Evolutionary conservation across 176 grass and related monocot species (phyloP).

Genomic region (Oropetium thomaeum): DNA sequence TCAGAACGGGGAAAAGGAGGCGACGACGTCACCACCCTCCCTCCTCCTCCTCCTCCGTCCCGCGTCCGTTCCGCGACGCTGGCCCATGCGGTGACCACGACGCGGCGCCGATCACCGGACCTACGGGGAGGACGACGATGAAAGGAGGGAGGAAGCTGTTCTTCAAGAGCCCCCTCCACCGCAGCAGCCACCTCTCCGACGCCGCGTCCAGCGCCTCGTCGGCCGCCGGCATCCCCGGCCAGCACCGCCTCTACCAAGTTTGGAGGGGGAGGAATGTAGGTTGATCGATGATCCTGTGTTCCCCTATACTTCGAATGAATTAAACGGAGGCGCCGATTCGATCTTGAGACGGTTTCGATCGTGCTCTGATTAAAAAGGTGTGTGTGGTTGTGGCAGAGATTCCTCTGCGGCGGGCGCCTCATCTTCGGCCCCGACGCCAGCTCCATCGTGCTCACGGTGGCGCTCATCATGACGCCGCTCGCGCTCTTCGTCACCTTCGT

Average conservation of each 20-base stretch:
- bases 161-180: constrained; percentile 43
- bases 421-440: constrained; percentile 91
- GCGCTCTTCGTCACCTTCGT: constrained; percentile 63
- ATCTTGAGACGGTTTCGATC: no score
- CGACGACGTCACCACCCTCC: not conserved
- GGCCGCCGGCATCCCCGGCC: constrained; percentile 20
- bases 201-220: constrained; percentile 38
- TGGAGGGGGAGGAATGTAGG: constrained; percentile 82
- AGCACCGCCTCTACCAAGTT: constrained; percentile 67
- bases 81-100: constrained; percentile 30
- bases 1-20: constrained; percentile 26
- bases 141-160: constrained; percentile 42
- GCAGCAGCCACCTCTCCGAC: constrained; percentile 40
- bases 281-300: no score
- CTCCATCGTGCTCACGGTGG: constrained; percentile 75
- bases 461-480: constrained; percentile 68
- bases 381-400: constrained; percentile 59
- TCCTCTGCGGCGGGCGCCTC: constrained; percentile 68
- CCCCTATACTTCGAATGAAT: no score
- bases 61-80: constrained; percentile 22
- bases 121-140: constrained; percentile 29
- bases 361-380: no score
- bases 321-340: no score
- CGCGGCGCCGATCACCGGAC: constrained; percentile 29
- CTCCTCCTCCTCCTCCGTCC: not conserved